Percentiles rank a stretch among this genome's conserved stretches.
These are phyloP conservation scores for Ceratobasidium sp. DNA, from an alignment of 1,284 basidiomycete genomes.

Conservation along the genomic window DNA sequence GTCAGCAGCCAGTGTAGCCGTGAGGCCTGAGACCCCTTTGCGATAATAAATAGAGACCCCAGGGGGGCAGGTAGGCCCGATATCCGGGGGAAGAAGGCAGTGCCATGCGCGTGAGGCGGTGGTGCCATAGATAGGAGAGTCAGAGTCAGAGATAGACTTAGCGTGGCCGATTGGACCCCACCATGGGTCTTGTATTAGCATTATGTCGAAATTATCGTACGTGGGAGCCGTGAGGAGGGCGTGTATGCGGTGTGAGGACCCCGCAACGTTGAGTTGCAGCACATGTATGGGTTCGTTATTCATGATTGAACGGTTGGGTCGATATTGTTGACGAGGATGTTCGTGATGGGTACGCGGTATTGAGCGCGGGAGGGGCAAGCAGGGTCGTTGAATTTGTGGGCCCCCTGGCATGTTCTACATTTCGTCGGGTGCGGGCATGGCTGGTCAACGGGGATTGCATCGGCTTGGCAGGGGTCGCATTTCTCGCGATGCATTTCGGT, in stretches of 20 bases:
- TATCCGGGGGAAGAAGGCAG: neutral
- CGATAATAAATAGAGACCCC: slow-evolving; percentile 4
- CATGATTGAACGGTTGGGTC: neutral
- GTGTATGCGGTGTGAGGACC: neutral
- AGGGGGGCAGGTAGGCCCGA: neutral
- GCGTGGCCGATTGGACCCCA: slow-evolving; percentile 13
- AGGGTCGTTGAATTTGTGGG: neutral
- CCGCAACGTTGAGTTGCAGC: slow-evolving; percentile 16
- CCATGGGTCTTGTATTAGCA: slow-evolving; percentile 8
- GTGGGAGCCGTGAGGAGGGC: neutral
- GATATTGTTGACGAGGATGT: neutral
- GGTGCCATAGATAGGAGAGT: neutral
- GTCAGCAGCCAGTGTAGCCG: neutral
- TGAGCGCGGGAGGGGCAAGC: neutral
- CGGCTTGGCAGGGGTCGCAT: neutral
- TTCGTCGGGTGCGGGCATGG: neutral
- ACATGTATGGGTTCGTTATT: neutral
- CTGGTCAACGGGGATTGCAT: too few relatives aligned
- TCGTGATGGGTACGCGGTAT: neutral
- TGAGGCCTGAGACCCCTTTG: neutral
- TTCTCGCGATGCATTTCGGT: neutral
- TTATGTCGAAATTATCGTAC: neutral
- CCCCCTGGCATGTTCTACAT: neutral
- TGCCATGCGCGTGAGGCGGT: neutral
- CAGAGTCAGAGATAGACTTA: neutral